Conservation (phyloP, 306 rosid species). For the Elaeagnus macrophylla region DNA sequence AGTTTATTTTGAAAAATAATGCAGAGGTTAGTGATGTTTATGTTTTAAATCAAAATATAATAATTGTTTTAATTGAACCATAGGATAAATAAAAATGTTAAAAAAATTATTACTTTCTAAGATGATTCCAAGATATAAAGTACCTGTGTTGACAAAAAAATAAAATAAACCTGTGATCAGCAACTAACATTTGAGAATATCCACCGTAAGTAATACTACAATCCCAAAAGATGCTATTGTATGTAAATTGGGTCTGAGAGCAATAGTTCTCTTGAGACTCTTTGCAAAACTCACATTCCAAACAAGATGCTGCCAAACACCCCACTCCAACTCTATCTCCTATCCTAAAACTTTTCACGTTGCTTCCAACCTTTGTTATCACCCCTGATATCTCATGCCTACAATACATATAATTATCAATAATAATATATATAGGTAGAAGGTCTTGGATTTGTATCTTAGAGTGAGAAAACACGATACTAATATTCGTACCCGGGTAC, state of each 20-base stretch:
- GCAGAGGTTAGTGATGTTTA: too few relatives aligned
- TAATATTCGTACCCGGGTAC: slow-evolving; percentile 7
- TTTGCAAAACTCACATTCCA: neutral
- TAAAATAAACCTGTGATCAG: neutral
- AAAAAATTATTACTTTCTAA: too few relatives aligned
- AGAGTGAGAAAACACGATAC: neutral
- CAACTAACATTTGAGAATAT: neutral
- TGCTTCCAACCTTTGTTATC: slow-evolving; percentile 12
- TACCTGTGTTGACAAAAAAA: too few relatives aligned
- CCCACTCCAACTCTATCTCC: slow-evolving; percentile 16
- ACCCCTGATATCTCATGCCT: slow-evolving; percentile 16
- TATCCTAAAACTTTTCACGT: slow-evolving; percentile 6
- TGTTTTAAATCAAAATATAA: too few relatives aligned
- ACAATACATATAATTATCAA: neutral
- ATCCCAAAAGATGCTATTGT: neutral
- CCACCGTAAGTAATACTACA: neutral
- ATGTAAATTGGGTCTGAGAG: neutral
- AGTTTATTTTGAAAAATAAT: too few relatives aligned
- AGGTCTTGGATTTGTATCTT: neutral
- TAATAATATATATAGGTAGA: neutral
- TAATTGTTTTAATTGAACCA: too few relatives aligned
- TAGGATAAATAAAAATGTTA: too few relatives aligned
- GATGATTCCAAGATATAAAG: too few relatives aligned
- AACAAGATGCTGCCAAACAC: slow-evolving; percentile 9
- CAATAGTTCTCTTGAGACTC: neutral